Evolutionary conservation across 176 grass and related monocot species (phyloP).

Genomic region (Alopecurus myosuroides): DNA sequence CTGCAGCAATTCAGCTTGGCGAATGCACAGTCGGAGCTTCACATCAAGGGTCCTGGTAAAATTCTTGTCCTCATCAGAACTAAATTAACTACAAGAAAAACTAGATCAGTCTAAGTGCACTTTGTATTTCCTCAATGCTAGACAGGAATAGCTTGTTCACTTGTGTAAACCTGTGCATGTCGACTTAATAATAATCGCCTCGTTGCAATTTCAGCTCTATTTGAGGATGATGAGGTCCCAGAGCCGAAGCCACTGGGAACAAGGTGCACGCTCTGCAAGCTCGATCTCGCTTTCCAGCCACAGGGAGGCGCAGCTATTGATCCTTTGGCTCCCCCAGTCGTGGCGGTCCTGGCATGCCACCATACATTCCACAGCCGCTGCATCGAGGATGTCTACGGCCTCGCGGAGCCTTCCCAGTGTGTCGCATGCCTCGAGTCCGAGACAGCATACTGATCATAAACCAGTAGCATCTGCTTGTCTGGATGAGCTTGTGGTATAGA

Average conservation of each 20-base stretch:
- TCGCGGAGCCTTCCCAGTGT: conserved; percentile 39
- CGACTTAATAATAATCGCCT: neutral
- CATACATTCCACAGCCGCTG: conserved; percentile 55
- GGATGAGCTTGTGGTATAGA: conserved; percentile 2
- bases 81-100: neutral
- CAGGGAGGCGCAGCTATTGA: conserved; percentile 3
- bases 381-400: conserved; percentile 48
- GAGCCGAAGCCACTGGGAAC: conserved; percentile 42
- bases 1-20: conserved; percentile 36
- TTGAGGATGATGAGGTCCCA: neutral
- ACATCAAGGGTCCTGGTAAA: conserved; percentile 55
- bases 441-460: neutral
- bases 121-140: neutral
- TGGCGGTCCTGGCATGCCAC: conserved; percentile 44
- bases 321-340: conserved; percentile 34
- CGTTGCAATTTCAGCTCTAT: conserved; percentile 33
- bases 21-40: conserved; percentile 2
- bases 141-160: neutral
- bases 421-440: conserved; percentile 17
- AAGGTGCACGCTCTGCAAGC: conserved; percentile 59
- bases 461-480: neutral
- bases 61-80: neutral
- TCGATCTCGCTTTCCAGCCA: conserved; percentile 46
- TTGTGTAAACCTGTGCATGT: neutral
- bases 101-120: neutral